Percentiles rank a stretch among this genome's conserved stretches.
Conservation (phyloP, 306 rosid species). For the Clitoria ternatea region DNA sequence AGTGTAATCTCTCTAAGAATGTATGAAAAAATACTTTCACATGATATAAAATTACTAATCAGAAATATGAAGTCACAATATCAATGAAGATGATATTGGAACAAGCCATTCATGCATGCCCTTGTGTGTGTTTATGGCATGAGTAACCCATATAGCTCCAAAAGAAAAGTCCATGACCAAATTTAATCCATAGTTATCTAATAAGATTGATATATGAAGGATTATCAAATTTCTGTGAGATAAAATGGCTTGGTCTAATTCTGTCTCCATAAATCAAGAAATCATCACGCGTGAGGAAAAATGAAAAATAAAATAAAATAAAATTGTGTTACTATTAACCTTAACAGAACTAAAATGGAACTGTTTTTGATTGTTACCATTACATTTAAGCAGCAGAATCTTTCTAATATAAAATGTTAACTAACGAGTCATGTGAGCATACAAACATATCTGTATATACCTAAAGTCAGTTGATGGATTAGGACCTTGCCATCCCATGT, state of each 20-base stretch:
- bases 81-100: neutral
- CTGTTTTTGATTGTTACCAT: neutral
- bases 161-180: neutral
- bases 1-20: neutral
- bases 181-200: neutral
- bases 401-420: neutral
- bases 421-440: neutral
- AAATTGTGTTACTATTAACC: neutral
- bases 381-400: neutral
- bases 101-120: neutral
- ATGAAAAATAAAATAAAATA: too few relatives aligned
- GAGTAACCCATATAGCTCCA: neutral
- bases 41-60: neutral
- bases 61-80: neutral
- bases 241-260: neutral
- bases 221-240: neutral
- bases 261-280: neutral
- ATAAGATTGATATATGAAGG: neutral
- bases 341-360: neutral
- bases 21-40: neutral
- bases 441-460: conserved; percentile 30
- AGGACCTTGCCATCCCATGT: conserved; percentile 99
- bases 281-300: neutral
- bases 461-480: conserved; percentile 98
- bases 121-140: neutral